Percentiles rank a stretch among this genome's conserved stretches.
Conservation (phyloP, 1,284 basidiomycete species). For the Malassezia nana region DNA sequence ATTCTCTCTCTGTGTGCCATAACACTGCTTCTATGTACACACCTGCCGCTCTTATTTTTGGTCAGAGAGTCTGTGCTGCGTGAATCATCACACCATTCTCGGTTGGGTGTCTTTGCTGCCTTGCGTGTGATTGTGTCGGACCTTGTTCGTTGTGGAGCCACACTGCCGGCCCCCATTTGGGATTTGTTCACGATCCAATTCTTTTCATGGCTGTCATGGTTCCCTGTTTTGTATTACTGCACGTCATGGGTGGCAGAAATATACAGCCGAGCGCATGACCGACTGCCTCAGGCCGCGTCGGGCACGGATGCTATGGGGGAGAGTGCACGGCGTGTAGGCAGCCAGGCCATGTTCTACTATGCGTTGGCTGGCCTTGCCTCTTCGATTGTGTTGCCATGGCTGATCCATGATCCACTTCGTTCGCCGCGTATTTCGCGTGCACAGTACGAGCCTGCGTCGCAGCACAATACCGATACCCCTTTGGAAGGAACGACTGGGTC, state of each 20-base stretch:
- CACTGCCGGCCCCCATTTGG: constrained; percentile 25
- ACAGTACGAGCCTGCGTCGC: neutral
- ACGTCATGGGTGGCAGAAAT: constrained; percentile 41
- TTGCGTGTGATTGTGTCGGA: constrained; percentile 7
- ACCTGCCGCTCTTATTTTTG: constrained; percentile 20
- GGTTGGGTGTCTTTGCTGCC: neutral
- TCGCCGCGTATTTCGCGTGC: neutral
- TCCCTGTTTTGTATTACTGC: constrained; percentile 37
- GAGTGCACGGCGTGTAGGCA: constrained; percentile 69
- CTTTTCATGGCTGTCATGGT: constrained; percentile 42
- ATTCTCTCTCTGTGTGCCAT: constrained; percentile 28
- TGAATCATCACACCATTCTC: neutral
- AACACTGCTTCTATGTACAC: constrained; percentile 26
- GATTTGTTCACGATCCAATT: constrained; percentile 38
- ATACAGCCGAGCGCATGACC: constrained; percentile 24
- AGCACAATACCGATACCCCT: neutral
- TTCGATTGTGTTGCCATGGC: constrained; percentile 64
- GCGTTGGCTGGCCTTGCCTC: constrained; percentile 61
- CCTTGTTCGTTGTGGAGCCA: constrained; percentile 20
- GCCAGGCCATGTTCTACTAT: constrained; percentile 69
- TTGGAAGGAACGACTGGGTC: neutral
- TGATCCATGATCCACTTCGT: constrained; percentile 52
- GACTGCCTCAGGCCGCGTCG: constrained; percentile 17
- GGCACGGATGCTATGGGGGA: constrained; percentile 23
- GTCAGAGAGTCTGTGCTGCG: constrained; percentile 27